Conservation (phyloP, 768 basidiomycete species). For the Leccinum subtestaceum region DNA sequence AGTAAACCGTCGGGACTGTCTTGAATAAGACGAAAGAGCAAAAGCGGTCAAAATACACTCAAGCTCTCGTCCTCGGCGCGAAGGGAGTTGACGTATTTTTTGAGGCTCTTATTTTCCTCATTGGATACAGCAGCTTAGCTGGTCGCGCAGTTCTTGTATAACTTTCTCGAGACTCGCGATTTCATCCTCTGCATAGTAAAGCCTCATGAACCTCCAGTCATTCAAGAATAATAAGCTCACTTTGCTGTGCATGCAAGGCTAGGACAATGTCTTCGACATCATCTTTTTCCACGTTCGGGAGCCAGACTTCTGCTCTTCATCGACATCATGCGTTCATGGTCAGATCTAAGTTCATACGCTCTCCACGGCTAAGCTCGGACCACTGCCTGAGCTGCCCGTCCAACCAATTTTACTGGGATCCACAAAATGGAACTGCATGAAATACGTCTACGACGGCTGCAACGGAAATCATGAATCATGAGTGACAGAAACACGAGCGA, state of each 20-base stretch:
- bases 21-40: neutral
- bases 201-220: neutral
- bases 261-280: neutral
- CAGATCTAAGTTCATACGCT: no score
- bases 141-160: neutral
- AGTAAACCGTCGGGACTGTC: neutral
- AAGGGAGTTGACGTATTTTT: neutral
- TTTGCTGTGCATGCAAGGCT: neutral
- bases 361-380: conserved; percentile 13
- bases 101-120: neutral
- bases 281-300: neutral
- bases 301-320: no score
- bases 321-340: no score
- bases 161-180: neutral
- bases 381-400: conserved; percentile 14
- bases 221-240: neutral
- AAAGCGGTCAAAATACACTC: neutral
- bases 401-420: conserved; percentile 20
- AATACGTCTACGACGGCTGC: conserved; percentile 17
- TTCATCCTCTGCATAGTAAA: neutral
- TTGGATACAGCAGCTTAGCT: neutral
- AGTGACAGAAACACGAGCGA: neutral
- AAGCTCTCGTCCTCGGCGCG: neutral
- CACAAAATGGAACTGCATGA: conserved; percentile 15
- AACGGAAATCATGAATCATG: neutral